Evolutionary conservation across 441 rosid species (phyloP), one percentile per base, ranked within the genome.

Genomic region (Populus hybrid): DNA sequence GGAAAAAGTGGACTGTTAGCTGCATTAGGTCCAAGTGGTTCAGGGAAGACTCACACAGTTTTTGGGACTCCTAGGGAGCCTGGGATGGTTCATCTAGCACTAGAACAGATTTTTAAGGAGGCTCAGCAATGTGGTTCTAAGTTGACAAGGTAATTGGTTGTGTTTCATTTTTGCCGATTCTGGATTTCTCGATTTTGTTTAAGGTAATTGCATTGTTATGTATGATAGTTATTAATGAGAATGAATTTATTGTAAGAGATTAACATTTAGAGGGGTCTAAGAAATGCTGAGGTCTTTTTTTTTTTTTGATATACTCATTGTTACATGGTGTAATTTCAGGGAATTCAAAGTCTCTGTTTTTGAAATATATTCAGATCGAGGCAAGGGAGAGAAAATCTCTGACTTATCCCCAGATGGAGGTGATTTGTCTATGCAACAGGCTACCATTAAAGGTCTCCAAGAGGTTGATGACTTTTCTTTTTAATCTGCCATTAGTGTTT

Each of bases 41-140:
- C 99, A 0, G 98, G 98, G 61, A 93, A 95, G 89, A 95, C 99
- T 19, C 93, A 95, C 74, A 95, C 99, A 0, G 93, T 95, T 65
- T 95, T 95, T 63, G 97, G 98, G 53, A 86, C 79, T 76, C 82
- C 87, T 0, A 85, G 86, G 82, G 89, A 92, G 40, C 98, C 97
- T 19, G 99, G 99, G 28, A 88, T 93, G 88, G 92, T 95, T 67
- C 90, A 95, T 3, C 89, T 87, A 65, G 88, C 89, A 0, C 89
- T 95, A 65, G 79, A 85, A 76, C 86, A 84, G 16, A 87, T 95
- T 81, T 92, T 95, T 81, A 86, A 74, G 18, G 77, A 76, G 75
- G 66, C 32, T 1, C 65, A 77, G 40, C 84, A 59, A 26, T 53
- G 63, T 53, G 78, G 50, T 76, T 72, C 82, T 26, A 76, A 38